These are phyloP conservation scores for Fusarium floridanum DNA, from an alignment of 2,329 filamentous ascomycete species.

Conservation along the genomic window DNA sequence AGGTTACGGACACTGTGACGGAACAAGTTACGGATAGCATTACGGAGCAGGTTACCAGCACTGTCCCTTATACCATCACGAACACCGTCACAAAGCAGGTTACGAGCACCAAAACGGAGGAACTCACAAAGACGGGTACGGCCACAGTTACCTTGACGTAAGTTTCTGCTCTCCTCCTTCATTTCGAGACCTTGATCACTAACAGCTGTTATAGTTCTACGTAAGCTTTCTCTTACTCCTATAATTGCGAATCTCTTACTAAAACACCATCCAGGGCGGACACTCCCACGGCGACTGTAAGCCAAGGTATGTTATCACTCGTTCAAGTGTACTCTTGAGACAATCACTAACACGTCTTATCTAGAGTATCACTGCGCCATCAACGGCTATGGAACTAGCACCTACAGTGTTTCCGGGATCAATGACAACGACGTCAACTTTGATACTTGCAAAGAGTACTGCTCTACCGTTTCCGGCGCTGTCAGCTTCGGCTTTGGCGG, in stretches of 20 bases:
- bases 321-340: neutral
- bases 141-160: neutral
- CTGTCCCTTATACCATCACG: neutral
- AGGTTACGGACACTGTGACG: neutral
- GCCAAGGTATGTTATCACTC: neutral
- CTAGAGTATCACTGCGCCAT: neutral
- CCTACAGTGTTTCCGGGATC: neutral
- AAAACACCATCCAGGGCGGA: neutral
- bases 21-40: neutral
- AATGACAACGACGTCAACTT: neutral
- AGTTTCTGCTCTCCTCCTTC: neutral
- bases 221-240: neutral
- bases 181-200: neutral
- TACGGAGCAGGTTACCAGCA: neutral
- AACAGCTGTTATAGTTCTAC: neutral
- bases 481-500: neutral
- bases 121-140: neutral
- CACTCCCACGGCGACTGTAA: neutral
- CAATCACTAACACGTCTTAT: neutral
- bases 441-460: neutral
- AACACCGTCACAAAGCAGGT: neutral
- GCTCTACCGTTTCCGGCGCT: neutral
- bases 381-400: neutral
- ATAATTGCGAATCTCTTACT: neutral
- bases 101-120: neutral